Evolutionary conservation across 1,284 basidiomycete genomes (phyloP).

Genomic region (Entoloma clypeatum): DNA sequence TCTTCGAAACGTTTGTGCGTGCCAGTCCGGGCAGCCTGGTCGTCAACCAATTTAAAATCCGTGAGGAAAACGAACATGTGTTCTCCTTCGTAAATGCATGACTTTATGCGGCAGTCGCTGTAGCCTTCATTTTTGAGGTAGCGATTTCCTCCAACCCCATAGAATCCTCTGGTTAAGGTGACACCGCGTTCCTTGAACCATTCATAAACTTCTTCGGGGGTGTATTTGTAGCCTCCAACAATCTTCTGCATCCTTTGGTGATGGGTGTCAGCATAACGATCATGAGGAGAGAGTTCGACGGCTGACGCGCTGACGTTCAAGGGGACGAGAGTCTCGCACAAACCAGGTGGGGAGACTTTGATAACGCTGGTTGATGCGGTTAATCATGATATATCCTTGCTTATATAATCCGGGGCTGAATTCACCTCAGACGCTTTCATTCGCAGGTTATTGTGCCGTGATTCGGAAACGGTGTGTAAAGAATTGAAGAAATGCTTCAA

Average conservation of each 20-base stretch:
- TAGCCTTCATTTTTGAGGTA: background rate
- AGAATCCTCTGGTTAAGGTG: background rate
- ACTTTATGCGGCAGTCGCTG: background rate
- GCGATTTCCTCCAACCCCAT: background rate
- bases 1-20: background rate
- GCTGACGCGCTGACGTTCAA: too few relatives aligned
- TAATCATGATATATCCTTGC: too few relatives aligned
- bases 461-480: too few relatives aligned
- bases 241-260: background rate
- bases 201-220: background rate
- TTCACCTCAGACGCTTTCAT: too few relatives aligned
- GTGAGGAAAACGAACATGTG: conserved; percentile 2
- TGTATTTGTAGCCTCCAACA: background rate
- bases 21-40: background rate
- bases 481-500: too few relatives aligned
- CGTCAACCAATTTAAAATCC: background rate
- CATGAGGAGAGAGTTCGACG: background rate
- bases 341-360: too few relatives aligned
- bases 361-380: too few relatives aligned
- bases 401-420: too few relatives aligned
- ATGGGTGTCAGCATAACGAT: background rate
- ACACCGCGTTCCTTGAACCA: background rate
- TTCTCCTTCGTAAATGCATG: conserved; percentile 1
- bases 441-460: too few relatives aligned
- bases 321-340: too few relatives aligned